Evolutionary conservation across 106 monocot species (phyloP).

Genomic region (Acanthochlamys bracteata): DNA sequence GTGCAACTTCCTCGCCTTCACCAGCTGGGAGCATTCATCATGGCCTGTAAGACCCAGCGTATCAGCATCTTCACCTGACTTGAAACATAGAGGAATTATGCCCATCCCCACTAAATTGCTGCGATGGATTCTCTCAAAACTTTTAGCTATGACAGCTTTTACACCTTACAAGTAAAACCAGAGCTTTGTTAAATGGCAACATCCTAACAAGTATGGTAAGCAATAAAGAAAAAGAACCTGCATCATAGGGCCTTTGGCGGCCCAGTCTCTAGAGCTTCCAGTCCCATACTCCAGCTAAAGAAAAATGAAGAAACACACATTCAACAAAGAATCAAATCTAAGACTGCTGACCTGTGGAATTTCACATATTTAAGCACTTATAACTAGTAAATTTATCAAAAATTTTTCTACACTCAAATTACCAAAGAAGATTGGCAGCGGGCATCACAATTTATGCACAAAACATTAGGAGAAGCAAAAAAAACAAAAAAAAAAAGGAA

Average conservation of each 20-base stretch:
- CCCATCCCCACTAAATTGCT: constrained; percentile 92
- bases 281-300: background rate
- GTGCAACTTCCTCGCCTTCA: no score
- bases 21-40: no score
- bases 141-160: constrained; percentile 87
- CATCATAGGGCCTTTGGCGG: constrained; percentile 13
- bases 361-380: no score
- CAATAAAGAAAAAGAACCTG: background rate
- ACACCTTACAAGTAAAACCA: constrained; percentile 44
- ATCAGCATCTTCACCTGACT: constrained; percentile 71
- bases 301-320: no score
- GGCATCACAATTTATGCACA: no score
- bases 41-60: constrained; percentile 67
- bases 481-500: no score
- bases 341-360: no score
- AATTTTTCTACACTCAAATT: no score
- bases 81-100: constrained; percentile 79
- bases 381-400: no score
- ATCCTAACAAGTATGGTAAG: background rate
- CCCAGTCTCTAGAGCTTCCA: constrained; percentile 15
- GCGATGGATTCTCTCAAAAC: constrained; percentile 88
- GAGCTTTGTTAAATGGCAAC: background rate
- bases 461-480: no score
- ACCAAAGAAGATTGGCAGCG: no score
- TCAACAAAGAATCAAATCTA: no score